Evolutionary conservation across 768 basidiomycete genomes (phyloP).

Genomic region (Lactarius vividus): DNA sequence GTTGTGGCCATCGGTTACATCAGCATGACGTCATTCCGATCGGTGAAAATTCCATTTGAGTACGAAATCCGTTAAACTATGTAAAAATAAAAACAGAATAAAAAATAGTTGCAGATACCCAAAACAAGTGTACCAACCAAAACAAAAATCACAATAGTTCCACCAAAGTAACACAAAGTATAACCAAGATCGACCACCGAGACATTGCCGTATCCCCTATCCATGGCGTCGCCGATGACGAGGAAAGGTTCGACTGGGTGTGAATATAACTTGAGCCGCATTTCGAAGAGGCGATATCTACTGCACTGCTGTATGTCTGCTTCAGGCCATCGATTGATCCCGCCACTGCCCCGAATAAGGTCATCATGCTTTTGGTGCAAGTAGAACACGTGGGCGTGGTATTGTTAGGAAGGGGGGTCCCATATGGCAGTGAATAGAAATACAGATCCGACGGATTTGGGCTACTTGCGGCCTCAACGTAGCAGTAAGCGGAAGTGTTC

Average conservation of each 20-base stretch:
- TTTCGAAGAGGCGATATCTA: slow-evolving; percentile 41
- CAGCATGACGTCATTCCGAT: background rate
- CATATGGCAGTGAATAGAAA: slow-evolving; percentile 68
- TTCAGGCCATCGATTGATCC: slow-evolving; percentile 40
- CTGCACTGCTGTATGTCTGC: slow-evolving; percentile 50
- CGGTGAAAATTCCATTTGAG: background rate
- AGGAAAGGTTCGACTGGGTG: slow-evolving; percentile 1
- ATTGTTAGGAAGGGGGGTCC: slow-evolving; percentile 48
- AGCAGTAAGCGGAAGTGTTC: slow-evolving; percentile 67
- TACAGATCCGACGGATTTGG: slow-evolving; percentile 65
- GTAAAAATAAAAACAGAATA: background rate
- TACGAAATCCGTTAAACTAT: background rate
- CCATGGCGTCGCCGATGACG: slow-evolving; percentile 10
- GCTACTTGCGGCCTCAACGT: slow-evolving; percentile 57
- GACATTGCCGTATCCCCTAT: background rate
- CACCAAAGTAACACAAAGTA: slow-evolving; percentile 3
- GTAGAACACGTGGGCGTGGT: slow-evolving; percentile 56
- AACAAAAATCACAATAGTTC: slow-evolving; percentile 10
- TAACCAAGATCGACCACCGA: slow-evolving; percentile 2
- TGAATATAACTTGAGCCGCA: slow-evolving; percentile 53
- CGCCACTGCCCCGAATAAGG: slow-evolving; percentile 45
- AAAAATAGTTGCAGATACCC: background rate
- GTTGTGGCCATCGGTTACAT: too few species aligned
- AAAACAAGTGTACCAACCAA: too few species aligned
- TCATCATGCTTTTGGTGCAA: slow-evolving; percentile 62